These are phyloP conservation scores for Nothomitra cinnamomea DNA, from an alignment of 2,329 filamentous ascomycete genomes.

Conservation along the genomic window DNA sequence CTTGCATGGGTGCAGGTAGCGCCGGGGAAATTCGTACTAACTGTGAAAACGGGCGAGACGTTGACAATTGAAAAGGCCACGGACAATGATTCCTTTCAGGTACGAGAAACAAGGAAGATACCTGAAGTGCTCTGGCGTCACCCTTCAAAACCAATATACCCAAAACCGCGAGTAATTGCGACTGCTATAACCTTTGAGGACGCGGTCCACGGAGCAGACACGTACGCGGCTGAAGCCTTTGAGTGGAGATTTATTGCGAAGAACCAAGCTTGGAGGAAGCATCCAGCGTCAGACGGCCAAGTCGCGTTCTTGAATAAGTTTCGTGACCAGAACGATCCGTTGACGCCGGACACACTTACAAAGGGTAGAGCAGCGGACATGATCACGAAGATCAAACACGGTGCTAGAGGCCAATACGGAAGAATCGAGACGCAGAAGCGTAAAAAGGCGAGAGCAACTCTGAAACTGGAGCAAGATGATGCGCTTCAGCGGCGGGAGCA, in stretches of 20 bases:
- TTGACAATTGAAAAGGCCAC: conserved; percentile 29
- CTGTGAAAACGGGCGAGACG: conserved; percentile 42
- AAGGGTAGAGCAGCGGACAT: conserved; percentile 76
- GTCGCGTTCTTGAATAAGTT: conserved; percentile 25
- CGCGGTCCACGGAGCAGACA: conserved; percentile 74
- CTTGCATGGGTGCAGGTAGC: conserved; percentile 71
- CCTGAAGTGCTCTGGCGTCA: conserved; percentile 11
- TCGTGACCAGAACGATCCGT: conserved; percentile 31
- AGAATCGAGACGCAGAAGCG: conserved; percentile 34
- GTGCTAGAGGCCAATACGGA: conserved; percentile 50
- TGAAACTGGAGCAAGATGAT: conserved; percentile 16
- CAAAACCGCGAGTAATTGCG: conserved; percentile 46
- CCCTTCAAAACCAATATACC: conserved; percentile 17
- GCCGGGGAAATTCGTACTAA: conserved; percentile 53
- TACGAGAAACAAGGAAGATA: conserved; percentile 27
- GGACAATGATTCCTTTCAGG: conserved; percentile 17
- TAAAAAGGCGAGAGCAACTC: conserved; percentile 24
- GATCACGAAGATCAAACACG: conserved; percentile 83
- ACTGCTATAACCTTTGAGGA: conserved; percentile 48
- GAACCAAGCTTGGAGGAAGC: conserved; percentile 50
- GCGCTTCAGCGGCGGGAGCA: conserved; percentile 21
- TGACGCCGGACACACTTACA: conserved; percentile 41
- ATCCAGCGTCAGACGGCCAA: conserved; percentile 39
- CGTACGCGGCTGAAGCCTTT: conserved; percentile 51
- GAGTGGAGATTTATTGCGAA: conserved; percentile 49